A percentile compares a stretch with the other conserved stretches of the same genome.
phyloP scores from a whole-genome alignment of 2,329 filamentous ascomycete genomes.

The Aspergillus persii region DNA sequence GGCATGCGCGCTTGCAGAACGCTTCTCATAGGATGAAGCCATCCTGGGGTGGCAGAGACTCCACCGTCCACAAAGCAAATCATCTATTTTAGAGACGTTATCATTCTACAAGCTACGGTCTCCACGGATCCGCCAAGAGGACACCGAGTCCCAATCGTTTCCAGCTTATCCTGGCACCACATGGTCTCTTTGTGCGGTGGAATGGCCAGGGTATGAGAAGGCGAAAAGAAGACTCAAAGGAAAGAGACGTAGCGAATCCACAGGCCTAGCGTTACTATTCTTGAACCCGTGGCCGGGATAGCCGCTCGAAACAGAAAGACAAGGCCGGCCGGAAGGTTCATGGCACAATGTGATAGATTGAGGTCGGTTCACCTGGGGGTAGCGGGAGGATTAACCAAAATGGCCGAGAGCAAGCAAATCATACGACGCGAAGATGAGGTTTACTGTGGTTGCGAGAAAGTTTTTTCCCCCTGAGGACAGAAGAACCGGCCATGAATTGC shows the following conservation, averaged over 20 bases:
- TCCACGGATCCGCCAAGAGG: slow-evolving; percentile 1
- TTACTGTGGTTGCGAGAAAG: neutral
- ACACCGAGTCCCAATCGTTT: slow-evolving; percentile 3
- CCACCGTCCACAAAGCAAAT: slow-evolving; percentile 17
- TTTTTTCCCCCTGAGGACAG: neutral
- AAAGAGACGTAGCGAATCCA: neutral
- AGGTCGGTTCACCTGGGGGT: neutral
- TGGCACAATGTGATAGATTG: neutral
- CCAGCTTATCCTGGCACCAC: slow-evolving; percentile 12
- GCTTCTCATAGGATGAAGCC: slow-evolving; percentile 22
- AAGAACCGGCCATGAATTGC: neutral
- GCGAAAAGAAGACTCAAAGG: slow-evolving; percentile 3
- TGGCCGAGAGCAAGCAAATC: neutral
- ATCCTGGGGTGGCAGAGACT: slow-evolving; percentile 10
- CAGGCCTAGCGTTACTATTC: neutral
- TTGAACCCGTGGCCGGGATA: neutral
- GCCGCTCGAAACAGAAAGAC: neutral
- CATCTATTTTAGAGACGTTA: slow-evolving; percentile 5
- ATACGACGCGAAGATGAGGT: neutral
- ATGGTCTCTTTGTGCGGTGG: slow-evolving; percentile 11
- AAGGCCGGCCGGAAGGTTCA: neutral
- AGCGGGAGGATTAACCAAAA: neutral
- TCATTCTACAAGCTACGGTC: neutral
- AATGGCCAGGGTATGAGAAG: slow-evolving; percentile 15
- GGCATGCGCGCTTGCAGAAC: slow-evolving; percentile 31